Base-by-base conservation (phyloP, 2,329 filamentous ascomycete species). In the Cercospora canescens region DNA sequence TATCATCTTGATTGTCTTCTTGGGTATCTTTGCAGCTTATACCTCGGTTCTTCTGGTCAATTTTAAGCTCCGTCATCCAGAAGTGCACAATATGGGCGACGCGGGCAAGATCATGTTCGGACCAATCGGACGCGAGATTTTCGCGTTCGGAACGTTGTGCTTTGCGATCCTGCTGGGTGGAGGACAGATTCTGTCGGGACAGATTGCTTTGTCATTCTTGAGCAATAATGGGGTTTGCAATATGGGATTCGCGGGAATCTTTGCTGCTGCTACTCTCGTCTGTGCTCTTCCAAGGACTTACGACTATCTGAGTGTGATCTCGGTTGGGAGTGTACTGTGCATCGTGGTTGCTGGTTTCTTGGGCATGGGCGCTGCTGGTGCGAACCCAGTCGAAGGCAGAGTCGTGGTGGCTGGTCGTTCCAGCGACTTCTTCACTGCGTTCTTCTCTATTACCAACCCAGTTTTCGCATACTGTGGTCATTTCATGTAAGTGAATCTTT, bases 401-500 rank as follows among this genome's bases (percentile, higher is more conserved):
- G 68, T 77, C 5, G 74, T 85, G 57, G 74, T 76, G 12, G 75
- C 81, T 3, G 74, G 77, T 0, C 73, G 77, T 6, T 71, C 78
- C 0, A 80, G 76, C 34, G 64, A 77, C 63, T 84, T 83, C 68
- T 79, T 79, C 26, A 73, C 77, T 1, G 82, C 81, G 1, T 84
- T 84, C 62, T 76, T 83, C 50, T 78, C 76, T 32, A 79, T 85
- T 52, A 84, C 81, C 11, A 85, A 86, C 68, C 83, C 84, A 0
- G 83, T 85, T 0, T 85, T 86, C 64, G 79, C 83, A 0, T 85
- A 82, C 70, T 83, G 83, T 0, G 83, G 83, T 4, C 83, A 85
- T 65, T 84, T 85, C 72, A 83, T 85, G 79, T 86, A 85, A 72
- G 85, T 85, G 1, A 9, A 12, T 73, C 79, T 83, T 56, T 77